A percentile compares a stretch with the other conserved stretches of the same genome.
These are phyloP conservation scores for Aspergillus funiculosus DNA, from an alignment of 495 filamentous ascomycete genomes.

Conservation along the genomic window DNA sequence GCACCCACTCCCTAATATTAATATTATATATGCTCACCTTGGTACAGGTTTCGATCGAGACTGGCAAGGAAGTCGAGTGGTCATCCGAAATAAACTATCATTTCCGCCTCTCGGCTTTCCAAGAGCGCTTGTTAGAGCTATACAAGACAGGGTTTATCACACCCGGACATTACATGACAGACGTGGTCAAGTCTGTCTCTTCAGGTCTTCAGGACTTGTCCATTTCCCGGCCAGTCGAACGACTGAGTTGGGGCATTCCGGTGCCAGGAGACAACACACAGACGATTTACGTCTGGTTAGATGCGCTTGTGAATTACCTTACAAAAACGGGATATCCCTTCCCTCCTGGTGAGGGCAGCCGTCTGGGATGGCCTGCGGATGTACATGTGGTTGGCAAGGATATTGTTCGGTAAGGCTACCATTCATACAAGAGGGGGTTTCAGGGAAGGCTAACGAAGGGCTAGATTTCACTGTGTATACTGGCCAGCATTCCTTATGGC, in stretches of 20 bases:
- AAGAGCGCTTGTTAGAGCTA: slow-evolving; percentile 66
- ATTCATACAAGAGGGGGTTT: neutral
- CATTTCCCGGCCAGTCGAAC: slow-evolving; percentile 72
- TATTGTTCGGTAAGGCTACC: slow-evolving; percentile 59
- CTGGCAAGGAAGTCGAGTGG: slow-evolving; percentile 90
- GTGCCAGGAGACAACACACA: slow-evolving; percentile 80
- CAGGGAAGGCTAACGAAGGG: neutral
- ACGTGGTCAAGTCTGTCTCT: slow-evolving; percentile 62
- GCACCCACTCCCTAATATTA: neutral
- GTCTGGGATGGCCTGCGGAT: slow-evolving; percentile 81
- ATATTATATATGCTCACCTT: neutral
- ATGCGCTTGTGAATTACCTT: slow-evolving; percentile 90
- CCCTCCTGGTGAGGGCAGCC: slow-evolving; percentile 58
- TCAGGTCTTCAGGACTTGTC: slow-evolving; percentile 78
- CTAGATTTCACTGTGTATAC: slow-evolving; percentile 87
- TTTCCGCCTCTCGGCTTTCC: slow-evolving; percentile 80
- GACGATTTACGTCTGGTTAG: slow-evolving; percentile 97
- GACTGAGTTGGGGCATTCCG: slow-evolving; percentile 83
- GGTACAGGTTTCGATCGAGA: slow-evolving; percentile 65
- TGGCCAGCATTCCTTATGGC: slow-evolving; percentile 97
- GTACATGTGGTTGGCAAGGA: slow-evolving; percentile 94
- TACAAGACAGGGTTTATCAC: slow-evolving; percentile 72
- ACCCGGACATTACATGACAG: slow-evolving; percentile 58
- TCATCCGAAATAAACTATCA: slow-evolving; percentile 91
- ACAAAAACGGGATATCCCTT: slow-evolving; percentile 80